Evolutionary conservation across 2,329 filamentous ascomycete species (phyloP).

Genomic region (Penicillium sp.): DNA sequence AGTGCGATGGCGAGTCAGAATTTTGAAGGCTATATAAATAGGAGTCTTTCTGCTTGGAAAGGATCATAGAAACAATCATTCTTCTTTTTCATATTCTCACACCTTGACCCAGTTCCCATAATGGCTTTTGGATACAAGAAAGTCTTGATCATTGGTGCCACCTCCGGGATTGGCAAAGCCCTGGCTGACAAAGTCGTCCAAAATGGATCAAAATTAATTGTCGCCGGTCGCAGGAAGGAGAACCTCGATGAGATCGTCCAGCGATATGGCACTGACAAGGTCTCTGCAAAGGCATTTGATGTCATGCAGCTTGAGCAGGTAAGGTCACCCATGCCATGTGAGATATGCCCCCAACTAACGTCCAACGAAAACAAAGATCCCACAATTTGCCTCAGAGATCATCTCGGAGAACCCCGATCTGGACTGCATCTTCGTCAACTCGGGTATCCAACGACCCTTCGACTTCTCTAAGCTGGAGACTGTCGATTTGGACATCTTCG

Average conservation of each 20-base stretch:
- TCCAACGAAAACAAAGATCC: background rate
- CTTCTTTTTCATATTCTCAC: too few species aligned
- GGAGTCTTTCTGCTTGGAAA: background rate
- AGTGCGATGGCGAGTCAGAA: background rate
- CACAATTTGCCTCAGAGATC: background rate
- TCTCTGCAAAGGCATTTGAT: background rate
- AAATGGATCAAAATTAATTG: background rate
- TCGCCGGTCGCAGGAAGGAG: background rate
- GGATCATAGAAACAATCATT: too few species aligned
- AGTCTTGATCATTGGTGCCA: background rate
- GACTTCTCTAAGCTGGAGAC: background rate
- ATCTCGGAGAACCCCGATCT: background rate
- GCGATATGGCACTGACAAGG: background rate
- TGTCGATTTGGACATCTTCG: background rate
- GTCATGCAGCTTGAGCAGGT: background rate
- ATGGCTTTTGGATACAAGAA: background rate
- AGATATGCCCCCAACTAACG: background rate
- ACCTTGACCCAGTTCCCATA: background rate
- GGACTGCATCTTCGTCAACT: background rate
- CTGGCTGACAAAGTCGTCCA: background rate
- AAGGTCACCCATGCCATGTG: background rate
- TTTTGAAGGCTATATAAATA: background rate
- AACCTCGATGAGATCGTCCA: background rate
- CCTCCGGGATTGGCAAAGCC: background rate
- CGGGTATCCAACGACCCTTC: background rate